phyloP scores from a whole-genome alignment of 441 rosid species.

The Corymbia calophylla region DNA sequence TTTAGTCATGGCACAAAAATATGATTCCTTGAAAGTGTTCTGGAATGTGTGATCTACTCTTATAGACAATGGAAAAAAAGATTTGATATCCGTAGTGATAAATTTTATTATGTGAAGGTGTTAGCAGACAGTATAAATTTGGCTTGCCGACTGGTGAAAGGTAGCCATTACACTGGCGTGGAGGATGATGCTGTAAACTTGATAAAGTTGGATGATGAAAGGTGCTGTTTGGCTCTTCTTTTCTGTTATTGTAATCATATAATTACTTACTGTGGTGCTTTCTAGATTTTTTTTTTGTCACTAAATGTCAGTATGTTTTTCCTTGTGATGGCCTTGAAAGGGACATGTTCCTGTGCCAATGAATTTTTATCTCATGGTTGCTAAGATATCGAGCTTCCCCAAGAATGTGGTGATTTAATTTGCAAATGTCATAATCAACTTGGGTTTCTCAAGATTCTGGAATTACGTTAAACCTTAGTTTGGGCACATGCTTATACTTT shows the following conservation, averaged over 20 bases:
- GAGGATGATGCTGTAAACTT: slow-evolving; percentile 98
- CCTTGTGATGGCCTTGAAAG: not conserved
- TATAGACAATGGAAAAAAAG: not conserved
- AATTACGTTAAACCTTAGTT: not conserved
- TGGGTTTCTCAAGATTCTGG: not conserved
- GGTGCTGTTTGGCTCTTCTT: slow-evolving; percentile 29
- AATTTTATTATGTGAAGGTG: slow-evolving; percentile 49
- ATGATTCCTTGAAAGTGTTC: not conserved
- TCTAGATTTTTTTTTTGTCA: not conserved
- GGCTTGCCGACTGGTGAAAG: slow-evolving; percentile 95
- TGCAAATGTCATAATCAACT: not conserved
- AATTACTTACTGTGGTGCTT: not conserved
- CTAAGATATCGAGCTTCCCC: not conserved
- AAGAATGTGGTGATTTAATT: not conserved
- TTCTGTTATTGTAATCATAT: not conserved
- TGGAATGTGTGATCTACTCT: not conserved
- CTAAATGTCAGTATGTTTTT: not conserved
- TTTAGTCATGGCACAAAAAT: not conserved
- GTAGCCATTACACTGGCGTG: slow-evolving; percentile 94
- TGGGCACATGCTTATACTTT: not conserved
- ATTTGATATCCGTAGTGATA: not conserved
- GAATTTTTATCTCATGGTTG: not conserved
- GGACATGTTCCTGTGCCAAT: not conserved
- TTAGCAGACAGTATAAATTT: slow-evolving; percentile 77
- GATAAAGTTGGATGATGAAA: slow-evolving; percentile 80